phyloP scores from a whole-genome alignment of 108 stramenopile species.

The Cyclotella baltica region DNA sequence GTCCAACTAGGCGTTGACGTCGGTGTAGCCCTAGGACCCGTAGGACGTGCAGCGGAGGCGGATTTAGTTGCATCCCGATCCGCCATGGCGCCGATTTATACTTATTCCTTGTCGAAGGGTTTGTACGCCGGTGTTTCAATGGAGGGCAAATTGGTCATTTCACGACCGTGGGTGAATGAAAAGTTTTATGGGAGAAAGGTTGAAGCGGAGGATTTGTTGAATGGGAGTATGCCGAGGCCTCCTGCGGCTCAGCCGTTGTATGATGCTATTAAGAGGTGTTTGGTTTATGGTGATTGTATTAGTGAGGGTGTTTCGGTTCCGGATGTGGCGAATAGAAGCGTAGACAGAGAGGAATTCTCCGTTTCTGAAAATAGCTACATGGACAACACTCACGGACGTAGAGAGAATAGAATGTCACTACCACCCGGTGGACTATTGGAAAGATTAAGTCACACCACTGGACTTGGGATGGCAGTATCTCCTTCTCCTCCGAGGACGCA shows the following conservation, averaged over 20 bases:
- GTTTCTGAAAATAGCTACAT: not conserved
- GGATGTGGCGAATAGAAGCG: not conserved
- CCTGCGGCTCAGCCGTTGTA: conserved; percentile 92
- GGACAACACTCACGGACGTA: not conserved
- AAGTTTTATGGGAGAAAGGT: conserved; percentile 93
- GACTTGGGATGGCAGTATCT: conserved; percentile 37
- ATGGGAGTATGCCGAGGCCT: conserved; percentile 74
- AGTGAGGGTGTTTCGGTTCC: not conserved
- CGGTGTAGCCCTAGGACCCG: conserved; percentile 93
- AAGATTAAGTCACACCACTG: conserved; percentile 46
- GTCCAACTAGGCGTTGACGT: conserved; percentile 96
- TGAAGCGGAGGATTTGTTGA: conserved; percentile 66
- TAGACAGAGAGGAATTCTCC: conserved; percentile 53
- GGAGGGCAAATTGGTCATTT: conserved; percentile 88
- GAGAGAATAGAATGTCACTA: not conserved
- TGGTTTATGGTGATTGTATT: conserved; percentile 65
- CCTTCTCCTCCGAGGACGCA: not conserved
- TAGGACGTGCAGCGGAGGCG: conserved; percentile 91
- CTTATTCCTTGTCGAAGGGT: conserved; percentile 92
- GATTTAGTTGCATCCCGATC: conserved; percentile 51
- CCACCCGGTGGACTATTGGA: conserved; percentile 38
- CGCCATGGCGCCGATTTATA: conserved; percentile 89
- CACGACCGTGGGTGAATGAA: conserved; percentile 93
- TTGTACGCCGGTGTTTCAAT: conserved; percentile 94
- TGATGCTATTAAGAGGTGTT: conserved; percentile 85